Evolutionary conservation across 2,329 filamentous ascomycete species (phyloP), one percentile per base, ranked within the genome.

Genomic region (Cordyceps farinosa): DNA sequence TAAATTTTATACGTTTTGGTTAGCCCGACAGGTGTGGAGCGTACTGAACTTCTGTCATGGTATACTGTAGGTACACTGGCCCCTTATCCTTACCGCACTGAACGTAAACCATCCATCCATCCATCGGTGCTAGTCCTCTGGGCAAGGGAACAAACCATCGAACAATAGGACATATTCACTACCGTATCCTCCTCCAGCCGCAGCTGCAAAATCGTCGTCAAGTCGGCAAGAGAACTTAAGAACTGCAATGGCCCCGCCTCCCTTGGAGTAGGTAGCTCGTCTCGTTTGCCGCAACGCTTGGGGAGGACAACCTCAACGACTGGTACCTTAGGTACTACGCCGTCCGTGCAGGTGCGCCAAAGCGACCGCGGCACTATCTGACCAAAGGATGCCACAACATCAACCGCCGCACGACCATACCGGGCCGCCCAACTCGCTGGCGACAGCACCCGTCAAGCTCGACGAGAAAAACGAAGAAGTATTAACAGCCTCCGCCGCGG

Each of bases 351-450:
- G 47, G 47, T 48, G 57, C 30, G 32, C 47, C 10, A 52, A 50
- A 53, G 47, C 36, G 36, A 36, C 36, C 36, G 48, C 48, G 38
- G 48, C 48, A 36, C 38, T 34, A 29, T 60, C 29, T 9, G 13
- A 53, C 30, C 58, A 52, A 32, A 61, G 48, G 58, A 61, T 61
- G 58, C 58, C 36, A 52, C 57, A 52, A 44, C 36, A 53, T 29
- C 48, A 45, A 42, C 48, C 15, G 22, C 36, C 58, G 9, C 36
- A 52, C 17, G 47, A 61, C 38, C 29, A 61, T 30, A 29, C 27
- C 10, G 32, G 56, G 34, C 44, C 22, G 44, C 44, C 42, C 29
- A 59, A 50, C 32, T 13, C 56, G 15, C 22, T 22, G 13, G 32
- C 56, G 22, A 50, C n/a, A 38, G 32, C 45, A 13, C 22, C 32